Conservation (phyloP, 106 monocot species). For the Alisma plantagoaquatica region DNA sequence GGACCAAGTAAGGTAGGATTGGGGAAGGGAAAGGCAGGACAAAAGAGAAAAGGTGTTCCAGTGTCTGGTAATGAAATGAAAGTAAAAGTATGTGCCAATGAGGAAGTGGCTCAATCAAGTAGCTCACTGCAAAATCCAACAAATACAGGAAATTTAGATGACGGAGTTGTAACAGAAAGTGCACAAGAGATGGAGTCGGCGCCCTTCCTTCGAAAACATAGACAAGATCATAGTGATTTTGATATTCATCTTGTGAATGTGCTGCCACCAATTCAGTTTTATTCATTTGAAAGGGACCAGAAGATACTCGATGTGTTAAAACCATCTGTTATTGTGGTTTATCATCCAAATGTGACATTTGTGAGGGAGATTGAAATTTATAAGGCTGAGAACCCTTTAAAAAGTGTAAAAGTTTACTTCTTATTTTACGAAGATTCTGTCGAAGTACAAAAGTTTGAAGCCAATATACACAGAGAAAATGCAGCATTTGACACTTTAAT, state of each 20-base stretch:
- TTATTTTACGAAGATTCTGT: conserved; percentile 94
- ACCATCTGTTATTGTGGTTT: conserved; percentile 81
- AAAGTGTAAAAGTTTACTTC: conserved; percentile 79
- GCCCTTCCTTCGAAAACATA: conserved; percentile 18
- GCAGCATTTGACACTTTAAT: conserved; percentile 94
- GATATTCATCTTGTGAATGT: conserved; percentile 22
- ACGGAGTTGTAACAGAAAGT: conserved; percentile 10
- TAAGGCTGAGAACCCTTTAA: conserved; percentile 82
- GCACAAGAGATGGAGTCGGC: conserved; percentile 2
- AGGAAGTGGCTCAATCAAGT: conserved; percentile 1
- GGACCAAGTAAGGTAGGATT: conserved; percentile 5
- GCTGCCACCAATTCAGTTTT: conserved; percentile 85
- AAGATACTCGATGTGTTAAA: conserved; percentile 61
- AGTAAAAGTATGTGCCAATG: conserved; percentile 9
- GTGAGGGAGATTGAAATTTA: conserved; percentile 95
- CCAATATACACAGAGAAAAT: conserved; percentile 86
- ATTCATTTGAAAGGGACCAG: conserved; percentile 72
- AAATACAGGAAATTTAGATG: neutral
- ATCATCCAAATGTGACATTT: conserved; percentile 89
- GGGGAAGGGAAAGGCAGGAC: conserved; percentile 30
- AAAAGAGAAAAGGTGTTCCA: conserved; percentile 8
- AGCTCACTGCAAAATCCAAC: neutral
- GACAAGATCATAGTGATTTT: conserved; percentile 7
- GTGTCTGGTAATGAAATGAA: conserved; percentile 16
- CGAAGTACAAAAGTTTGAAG: conserved; percentile 93